Evolutionary conservation across 2,329 filamentous ascomycete species (phyloP).

Genomic region (Ophioceras dolichostomum): DNA sequence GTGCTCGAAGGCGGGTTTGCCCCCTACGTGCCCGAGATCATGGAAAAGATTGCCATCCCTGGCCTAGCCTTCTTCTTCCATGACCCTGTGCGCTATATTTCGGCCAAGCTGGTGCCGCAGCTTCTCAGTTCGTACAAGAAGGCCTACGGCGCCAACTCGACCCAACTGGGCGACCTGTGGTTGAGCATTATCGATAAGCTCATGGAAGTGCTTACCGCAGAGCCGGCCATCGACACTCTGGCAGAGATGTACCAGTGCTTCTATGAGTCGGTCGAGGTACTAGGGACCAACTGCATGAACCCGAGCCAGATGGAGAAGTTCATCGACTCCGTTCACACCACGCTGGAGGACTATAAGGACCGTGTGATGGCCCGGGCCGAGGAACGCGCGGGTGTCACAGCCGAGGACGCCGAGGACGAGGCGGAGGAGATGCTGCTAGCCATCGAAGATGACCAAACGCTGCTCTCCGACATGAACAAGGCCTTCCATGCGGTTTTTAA

Average conservation of each 20-base stretch:
- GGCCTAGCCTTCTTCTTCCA: slow-evolving; percentile 98
- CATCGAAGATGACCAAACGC: slow-evolving; percentile 92
- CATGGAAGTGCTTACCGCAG: slow-evolving; percentile 82
- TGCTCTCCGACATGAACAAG: slow-evolving; percentile 99
- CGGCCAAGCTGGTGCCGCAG: slow-evolving; percentile 87
- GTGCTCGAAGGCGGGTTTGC: slow-evolving; percentile 90
- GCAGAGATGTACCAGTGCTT: slow-evolving; percentile 99
- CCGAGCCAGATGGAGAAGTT: slow-evolving; percentile 73
- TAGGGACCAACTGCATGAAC: slow-evolving; percentile 73
- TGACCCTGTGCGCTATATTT: slow-evolving; percentile 89
- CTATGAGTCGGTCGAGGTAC: slow-evolving; percentile 93
- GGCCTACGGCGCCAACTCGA: slow-evolving; percentile 69
- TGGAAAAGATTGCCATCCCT: slow-evolving; percentile 92
- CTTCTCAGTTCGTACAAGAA: slow-evolving; percentile 91
- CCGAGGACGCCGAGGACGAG: slow-evolving; percentile 79
- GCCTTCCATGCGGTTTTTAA: slow-evolving; percentile 99
- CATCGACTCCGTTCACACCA: slow-evolving; percentile 72
- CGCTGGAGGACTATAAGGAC: slow-evolving; percentile 84
- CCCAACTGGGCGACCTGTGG: slow-evolving; percentile 75
- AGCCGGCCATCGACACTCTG: slow-evolving; percentile 90
- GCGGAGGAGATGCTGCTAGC: slow-evolving; percentile 79
- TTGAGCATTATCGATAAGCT: slow-evolving; percentile 76
- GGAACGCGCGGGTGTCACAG: slow-evolving; percentile 59
- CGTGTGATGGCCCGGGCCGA: slow-evolving; percentile 76
- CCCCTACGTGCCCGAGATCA: slow-evolving; percentile 81